phyloP scores from a whole-genome alignment of 495 filamentous ascomycete genomes.

The Podospora australis region DNA sequence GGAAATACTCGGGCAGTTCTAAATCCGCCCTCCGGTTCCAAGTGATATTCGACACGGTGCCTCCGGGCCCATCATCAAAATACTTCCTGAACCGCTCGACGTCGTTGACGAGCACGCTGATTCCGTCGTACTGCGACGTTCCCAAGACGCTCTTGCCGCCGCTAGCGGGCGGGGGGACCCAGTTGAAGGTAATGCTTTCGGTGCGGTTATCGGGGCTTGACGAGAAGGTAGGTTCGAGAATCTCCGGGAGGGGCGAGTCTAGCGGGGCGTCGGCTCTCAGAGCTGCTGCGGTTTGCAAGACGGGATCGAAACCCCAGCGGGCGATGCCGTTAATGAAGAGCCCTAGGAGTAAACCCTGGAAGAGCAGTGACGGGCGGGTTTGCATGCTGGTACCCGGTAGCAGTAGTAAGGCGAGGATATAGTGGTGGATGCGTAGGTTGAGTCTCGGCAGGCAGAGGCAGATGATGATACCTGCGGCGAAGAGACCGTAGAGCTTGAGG shows the following conservation, averaged over 20 bases:
- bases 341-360: slow-evolving; percentile 82
- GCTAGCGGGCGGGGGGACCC: slow-evolving; percentile 41
- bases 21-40: slow-evolving; percentile 41
- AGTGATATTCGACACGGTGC: slow-evolving; percentile 26
- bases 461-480: slow-evolving; percentile 54
- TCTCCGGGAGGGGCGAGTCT: slow-evolving; percentile 56
- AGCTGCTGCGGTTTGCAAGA: slow-evolving; percentile 72
- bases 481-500: slow-evolving; percentile 60
- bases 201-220: slow-evolving; percentile 1
- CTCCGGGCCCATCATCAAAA: slow-evolving; percentile 41
- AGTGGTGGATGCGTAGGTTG: slow-evolving; percentile 90
- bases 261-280: slow-evolving; percentile 63
- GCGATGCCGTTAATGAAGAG: slow-evolving; percentile 90
- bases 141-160: neutral
- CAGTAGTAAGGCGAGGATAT: slow-evolving; percentile 76
- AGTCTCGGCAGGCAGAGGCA: slow-evolving; percentile 65
- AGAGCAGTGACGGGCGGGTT: slow-evolving; percentile 69
- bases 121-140: slow-evolving; percentile 62
- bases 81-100: slow-evolving; percentile 75
- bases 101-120: slow-evolving; percentile 89
- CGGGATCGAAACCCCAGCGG: slow-evolving; percentile 85
- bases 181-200: slow-evolving; percentile 48
- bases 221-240: slow-evolving; percentile 44
- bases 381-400: slow-evolving; percentile 80
- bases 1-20: slow-evolving; percentile 64